Evolutionary conservation across 2,329 filamentous ascomycete species (phyloP).

Genomic region (Exserohilum rostratum): DNA sequence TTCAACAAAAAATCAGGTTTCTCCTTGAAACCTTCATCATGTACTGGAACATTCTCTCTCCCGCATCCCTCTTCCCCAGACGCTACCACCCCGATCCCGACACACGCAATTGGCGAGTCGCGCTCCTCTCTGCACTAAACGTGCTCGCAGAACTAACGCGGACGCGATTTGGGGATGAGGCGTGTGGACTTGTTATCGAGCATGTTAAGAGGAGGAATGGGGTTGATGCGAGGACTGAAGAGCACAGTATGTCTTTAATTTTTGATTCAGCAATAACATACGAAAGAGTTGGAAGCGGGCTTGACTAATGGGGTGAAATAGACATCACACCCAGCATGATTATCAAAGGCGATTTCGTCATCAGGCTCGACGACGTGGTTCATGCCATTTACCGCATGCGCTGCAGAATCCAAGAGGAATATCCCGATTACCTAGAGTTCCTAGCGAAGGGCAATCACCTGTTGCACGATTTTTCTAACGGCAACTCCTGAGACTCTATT

Average conservation of each 20-base stretch:
- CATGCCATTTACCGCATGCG: neutral
- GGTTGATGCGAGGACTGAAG: rapidly evolving
- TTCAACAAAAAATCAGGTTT: no score
- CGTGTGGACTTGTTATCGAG: neutral
- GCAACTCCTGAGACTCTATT: no score
- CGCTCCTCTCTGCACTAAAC: neutral
- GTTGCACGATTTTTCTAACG: no score
- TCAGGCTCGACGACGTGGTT: slow-evolving; percentile 1
- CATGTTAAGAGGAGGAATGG: slow-evolving; percentile 1
- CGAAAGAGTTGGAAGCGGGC: no score
- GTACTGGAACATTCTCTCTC: neutral
- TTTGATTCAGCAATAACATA: no score
- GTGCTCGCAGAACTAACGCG: neutral
- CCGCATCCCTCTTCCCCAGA: neutral
- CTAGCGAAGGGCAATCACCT: no score
- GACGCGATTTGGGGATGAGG: neutral
- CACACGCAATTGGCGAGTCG: neutral
- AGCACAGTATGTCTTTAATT: no score
- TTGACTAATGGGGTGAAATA: no score
- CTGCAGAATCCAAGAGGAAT: no score
- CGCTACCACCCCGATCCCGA: slow-evolving; percentile 5
- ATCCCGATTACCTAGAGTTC: no score
- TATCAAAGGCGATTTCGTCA: slow-evolving; percentile 4
- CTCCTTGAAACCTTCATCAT: no score
- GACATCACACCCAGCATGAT: no score